These are phyloP conservation scores for Spinacia oleracea DNA, from an alignment of 179 eudicot species.

Conservation along the genomic window DNA sequence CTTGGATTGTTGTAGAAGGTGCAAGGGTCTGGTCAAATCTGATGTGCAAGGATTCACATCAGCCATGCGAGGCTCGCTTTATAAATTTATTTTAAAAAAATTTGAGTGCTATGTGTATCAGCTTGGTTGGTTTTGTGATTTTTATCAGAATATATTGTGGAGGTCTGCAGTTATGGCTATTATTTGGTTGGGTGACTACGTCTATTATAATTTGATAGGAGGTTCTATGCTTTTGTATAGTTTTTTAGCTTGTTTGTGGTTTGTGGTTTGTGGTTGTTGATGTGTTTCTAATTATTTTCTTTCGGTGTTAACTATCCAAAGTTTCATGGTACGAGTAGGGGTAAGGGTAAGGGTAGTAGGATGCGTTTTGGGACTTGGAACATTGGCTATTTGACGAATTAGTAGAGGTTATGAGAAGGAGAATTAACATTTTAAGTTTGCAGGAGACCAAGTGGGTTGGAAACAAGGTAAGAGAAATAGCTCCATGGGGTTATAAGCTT, in stretches of 20 bases:
- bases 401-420: too few species aligned
- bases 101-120: neutral
- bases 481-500: too few species aligned
- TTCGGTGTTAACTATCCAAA: too few species aligned
- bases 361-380: too few species aligned
- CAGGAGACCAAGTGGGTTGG: too few species aligned
- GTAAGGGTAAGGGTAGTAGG: too few species aligned
- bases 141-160: neutral
- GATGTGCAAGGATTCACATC: constrained; percentile 1
- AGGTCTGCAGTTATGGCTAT: neutral
- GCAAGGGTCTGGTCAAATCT: neutral
- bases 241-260: neutral
- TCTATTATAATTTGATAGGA: neutral
- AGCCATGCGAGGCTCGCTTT: neutral
- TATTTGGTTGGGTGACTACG: neutral
- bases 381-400: too few species aligned
- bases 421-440: too few species aligned
- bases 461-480: too few species aligned
- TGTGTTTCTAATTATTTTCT: neutral
- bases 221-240: neutral
- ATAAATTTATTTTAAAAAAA: neutral
- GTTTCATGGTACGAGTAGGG: too few species aligned
- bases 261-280: neutral
- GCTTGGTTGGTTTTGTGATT: neutral
- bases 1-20: neutral